Evolutionary conservation across 129 eudicot genomes (phyloP).

Genomic region (sunflower (Helianthus annuus)): DNA sequence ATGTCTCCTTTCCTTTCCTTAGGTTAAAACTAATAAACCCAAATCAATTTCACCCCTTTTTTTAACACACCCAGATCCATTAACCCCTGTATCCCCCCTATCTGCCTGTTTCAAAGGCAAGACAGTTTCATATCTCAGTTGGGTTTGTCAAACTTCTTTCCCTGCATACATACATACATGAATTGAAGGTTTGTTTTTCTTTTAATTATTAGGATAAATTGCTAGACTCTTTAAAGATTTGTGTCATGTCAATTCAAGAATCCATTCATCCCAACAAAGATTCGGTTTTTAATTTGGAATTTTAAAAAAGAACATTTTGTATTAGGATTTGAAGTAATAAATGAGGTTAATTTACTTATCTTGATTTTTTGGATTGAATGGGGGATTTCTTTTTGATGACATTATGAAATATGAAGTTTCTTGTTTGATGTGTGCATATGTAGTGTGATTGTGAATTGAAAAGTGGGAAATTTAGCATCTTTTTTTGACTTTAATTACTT

Average conservation of each 20-base stretch:
- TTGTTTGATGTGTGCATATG: background rate
- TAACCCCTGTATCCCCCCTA: background rate
- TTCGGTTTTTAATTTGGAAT: background rate
- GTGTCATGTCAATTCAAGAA: background rate
- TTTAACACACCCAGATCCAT: background rate
- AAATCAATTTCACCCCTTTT: background rate
- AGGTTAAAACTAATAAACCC: background rate
- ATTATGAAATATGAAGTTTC: background rate
- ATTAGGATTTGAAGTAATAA: background rate
- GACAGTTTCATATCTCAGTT: background rate
- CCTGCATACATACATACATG: background rate
- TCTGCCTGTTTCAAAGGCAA: background rate
- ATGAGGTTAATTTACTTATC: conserved; percentile 11
- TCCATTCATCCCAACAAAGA: background rate
- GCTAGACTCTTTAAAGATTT: background rate
- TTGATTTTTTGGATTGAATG: background rate
- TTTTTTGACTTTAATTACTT: background rate
- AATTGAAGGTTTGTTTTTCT: conserved; percentile 5
- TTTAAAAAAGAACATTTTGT: background rate
- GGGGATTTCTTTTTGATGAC: background rate
- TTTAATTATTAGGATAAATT: background rate
- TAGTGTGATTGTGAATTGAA: conserved; percentile 7
- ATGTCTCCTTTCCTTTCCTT: background rate
- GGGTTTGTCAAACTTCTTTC: background rate
- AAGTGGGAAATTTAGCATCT: background rate